These are phyloP conservation scores for Carallia pectinifolia DNA, from an alignment of 345 rosid species.

Conservation along the genomic window DNA sequence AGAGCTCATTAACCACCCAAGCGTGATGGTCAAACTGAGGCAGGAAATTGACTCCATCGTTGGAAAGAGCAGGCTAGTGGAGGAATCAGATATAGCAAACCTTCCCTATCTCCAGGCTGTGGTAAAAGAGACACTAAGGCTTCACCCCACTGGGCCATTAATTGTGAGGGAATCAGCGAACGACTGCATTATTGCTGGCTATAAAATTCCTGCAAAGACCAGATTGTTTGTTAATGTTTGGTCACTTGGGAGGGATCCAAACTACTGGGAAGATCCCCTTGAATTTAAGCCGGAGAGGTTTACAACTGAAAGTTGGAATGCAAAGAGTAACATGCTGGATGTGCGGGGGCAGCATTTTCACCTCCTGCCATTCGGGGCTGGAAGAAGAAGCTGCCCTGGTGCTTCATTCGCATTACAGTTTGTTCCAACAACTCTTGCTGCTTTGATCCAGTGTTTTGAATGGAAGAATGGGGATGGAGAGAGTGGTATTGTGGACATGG, in stretches of 20 bases:
- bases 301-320: slow-evolving; percentile 15
- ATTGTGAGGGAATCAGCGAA: slow-evolving; percentile 18
- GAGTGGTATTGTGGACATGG: slow-evolving; percentile 24
- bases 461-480: slow-evolving; percentile 26
- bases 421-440: slow-evolving; percentile 32
- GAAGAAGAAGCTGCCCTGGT: slow-evolving; percentile 46
- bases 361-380: slow-evolving; percentile 41
- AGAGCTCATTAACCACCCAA: slow-evolving; percentile 68
- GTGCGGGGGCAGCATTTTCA: slow-evolving; percentile 31
- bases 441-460: slow-evolving; percentile 42
- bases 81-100: slow-evolving; percentile 55
- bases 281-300: slow-evolving; percentile 27
- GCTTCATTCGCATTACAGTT: slow-evolving; percentile 39
- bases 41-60: slow-evolving; percentile 54
- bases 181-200: slow-evolving; percentile 20
- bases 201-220: slow-evolving; percentile 22
- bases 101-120: slow-evolving; percentile 64
- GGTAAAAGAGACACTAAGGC: slow-evolving; percentile 62
- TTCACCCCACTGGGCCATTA: slow-evolving; percentile 53
- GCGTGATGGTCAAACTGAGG: slow-evolving; percentile 51
- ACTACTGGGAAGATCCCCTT: slow-evolving; percentile 24
- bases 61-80: slow-evolving; percentile 47
- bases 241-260: slow-evolving; percentile 27
- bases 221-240: slow-evolving; percentile 23
- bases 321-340: slow-evolving; percentile 22